Conservation (phyloP, 768 basidiomycete genomes). For the Xerocomellus chrysenteron region DNA sequence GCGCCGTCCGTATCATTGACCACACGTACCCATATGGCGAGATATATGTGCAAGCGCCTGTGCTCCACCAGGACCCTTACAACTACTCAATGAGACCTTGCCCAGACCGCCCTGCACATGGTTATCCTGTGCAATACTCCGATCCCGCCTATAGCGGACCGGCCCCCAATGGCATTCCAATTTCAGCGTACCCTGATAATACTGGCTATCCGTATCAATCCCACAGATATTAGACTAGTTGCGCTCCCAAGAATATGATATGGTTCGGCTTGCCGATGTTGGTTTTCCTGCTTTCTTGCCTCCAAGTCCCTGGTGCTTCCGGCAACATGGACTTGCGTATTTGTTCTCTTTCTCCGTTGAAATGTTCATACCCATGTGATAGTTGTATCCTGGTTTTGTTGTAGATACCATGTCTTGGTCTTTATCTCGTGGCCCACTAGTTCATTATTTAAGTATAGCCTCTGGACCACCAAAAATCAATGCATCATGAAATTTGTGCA, state of each 20-base stretch:
- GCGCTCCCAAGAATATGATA: not conserved
- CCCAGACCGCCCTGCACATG: conserved; percentile 14
- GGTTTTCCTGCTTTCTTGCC: conserved; percentile 6
- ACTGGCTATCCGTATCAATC: conserved; percentile 12
- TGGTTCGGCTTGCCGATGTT: conserved; percentile 2
- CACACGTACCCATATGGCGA: conserved; percentile 7
- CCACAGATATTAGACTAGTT: conserved; percentile 8
- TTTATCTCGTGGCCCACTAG: too few relatives aligned
- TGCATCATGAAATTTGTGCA: too few relatives aligned
- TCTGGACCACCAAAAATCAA: too few relatives aligned
- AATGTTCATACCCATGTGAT: conserved; percentile 5
- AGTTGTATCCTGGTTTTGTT: conserved; percentile 11
- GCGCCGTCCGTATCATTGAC: not conserved
- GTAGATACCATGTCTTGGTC: conserved; percentile 6
- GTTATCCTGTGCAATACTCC: conserved; percentile 7
- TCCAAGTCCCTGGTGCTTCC: conserved; percentile 8
- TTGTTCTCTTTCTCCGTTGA: conserved; percentile 1
- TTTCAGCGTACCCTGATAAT: conserved; percentile 10
- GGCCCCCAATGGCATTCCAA: conserved; percentile 11
- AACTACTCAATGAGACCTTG: conserved; percentile 4
- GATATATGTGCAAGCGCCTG: conserved; percentile 5
- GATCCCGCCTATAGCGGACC: conserved; percentile 9
- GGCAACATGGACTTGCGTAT: not conserved
- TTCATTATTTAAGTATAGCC: too few relatives aligned
- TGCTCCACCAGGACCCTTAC: conserved; percentile 16